Evolutionary conservation across 225 moss, liverwort and hornwort species (phyloP), one percentile per base, ranked within the genome.

Genomic region (Straminergon stramineum): DNA sequence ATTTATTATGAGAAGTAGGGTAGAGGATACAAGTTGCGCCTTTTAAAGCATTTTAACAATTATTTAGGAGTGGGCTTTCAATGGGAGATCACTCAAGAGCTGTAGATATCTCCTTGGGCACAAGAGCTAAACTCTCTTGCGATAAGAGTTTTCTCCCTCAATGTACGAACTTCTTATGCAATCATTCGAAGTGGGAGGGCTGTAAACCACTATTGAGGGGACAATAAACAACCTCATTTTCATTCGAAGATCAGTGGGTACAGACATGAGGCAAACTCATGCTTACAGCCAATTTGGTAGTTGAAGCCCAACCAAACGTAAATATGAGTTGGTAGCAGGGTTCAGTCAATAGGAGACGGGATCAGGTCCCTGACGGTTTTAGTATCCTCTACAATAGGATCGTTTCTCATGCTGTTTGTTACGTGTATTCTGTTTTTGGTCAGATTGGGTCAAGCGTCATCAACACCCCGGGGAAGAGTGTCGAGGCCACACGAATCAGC

Each of bases 381-480:
- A 39, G 53, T 57, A 55, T 79, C 28, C 78, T 39, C 21, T 79
- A n/a, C 52, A 31, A 24, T 39, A 58, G 19, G 84, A 31, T 83
- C 28, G 56, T 75, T 81, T 52, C 79, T 89, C 60, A 86, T 75
- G 48, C 75, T 8, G 60, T 60, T 70, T 65, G 55, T 83, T 73
- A 27, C 86, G 53, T 90, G 76, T 35, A 23, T 43, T 79, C 56
- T 90, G 22, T 63, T 84, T 66, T 85, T 88, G 35, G 15, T n/a
- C 86, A 95, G 95, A 93, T 52, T 93, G 90, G 93, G 92, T 62
- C 95, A 93, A 84, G 94, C 88, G 28, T 86, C 95, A 43, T 77
- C 90, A 57, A 87, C 93, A 82, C 92, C 93, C 15, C 96, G 95
- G 87, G 94, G 97, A 76, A 94, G 95, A 91, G 94, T 94, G 79